phyloP scores from a whole-genome alignment of 768 basidiomycete genomes.

The Nidularia pulvinata region DNA sequence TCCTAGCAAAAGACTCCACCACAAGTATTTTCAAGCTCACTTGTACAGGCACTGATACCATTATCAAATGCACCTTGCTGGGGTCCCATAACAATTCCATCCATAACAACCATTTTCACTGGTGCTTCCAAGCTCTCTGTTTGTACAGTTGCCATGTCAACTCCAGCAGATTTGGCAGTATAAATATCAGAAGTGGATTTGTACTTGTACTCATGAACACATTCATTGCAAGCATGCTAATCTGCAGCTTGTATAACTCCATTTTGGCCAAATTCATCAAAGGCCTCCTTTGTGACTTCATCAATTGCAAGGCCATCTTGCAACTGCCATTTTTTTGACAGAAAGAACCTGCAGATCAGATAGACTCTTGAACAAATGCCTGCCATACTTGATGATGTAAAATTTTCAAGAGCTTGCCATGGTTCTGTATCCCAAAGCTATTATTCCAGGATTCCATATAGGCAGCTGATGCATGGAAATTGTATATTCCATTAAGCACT shows the following conservation, averaged over 20 bases:
- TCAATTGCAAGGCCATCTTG: not conserved
- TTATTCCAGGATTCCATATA: not conserved
- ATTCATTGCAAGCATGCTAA: not conserved
- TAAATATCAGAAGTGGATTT: not conserved
- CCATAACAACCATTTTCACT: not conserved
- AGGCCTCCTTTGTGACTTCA: not conserved
- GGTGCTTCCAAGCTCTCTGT: too few species aligned
- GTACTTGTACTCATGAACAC: not conserved
- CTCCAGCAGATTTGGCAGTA: not conserved
- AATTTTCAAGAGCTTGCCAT: not conserved
- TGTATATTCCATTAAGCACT: too few species aligned
- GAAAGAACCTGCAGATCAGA: not conserved
- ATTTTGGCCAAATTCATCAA: not conserved
- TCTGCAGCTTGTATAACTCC: not conserved
- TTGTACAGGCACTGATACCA: not conserved
- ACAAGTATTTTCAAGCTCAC: too few species aligned
- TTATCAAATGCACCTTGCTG: slow-evolving; percentile 6
- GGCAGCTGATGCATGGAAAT: too few species aligned
- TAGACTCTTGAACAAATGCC: not conserved
- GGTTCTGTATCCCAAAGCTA: not conserved
- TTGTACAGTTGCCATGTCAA: too few species aligned
- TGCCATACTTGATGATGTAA: too few species aligned
- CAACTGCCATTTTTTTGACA: not conserved
- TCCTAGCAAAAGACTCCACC: slow-evolving; percentile 5
- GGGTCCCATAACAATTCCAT: slow-evolving; percentile 7